phyloP scores from a whole-genome alignment of 805 yeast genomes.

The Candida alai region DNA sequence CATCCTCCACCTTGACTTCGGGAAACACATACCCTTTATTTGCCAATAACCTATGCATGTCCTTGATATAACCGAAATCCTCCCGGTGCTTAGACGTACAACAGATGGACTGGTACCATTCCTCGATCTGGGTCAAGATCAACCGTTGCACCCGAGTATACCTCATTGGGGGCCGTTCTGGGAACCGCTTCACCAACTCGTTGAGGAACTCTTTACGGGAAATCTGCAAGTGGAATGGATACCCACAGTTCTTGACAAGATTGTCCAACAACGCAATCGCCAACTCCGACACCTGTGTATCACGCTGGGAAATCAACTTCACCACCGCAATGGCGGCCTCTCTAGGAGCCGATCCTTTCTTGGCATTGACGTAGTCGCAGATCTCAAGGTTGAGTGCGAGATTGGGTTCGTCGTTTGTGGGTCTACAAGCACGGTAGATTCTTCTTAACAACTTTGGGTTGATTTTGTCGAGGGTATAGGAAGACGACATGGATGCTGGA shows the following conservation, averaged over 20 bases:
- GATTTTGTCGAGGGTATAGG: slow-evolving; percentile 41
- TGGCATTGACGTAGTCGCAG: slow-evolving; percentile 88
- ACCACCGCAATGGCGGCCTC: slow-evolving; percentile 90
- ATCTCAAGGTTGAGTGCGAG: slow-evolving; percentile 84
- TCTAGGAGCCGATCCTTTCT: slow-evolving; percentile 85
- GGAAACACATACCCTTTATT: slow-evolving; percentile 95
- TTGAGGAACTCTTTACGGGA: slow-evolving; percentile 92
- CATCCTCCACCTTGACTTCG: slow-evolving; percentile 82
- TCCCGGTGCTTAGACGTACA: slow-evolving; percentile 85
- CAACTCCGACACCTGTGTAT: slow-evolving; percentile 77
- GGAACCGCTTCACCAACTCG: slow-evolving; percentile 88
- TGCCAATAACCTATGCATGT: slow-evolving; percentile 87
- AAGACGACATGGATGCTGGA: slow-evolving; percentile 16
- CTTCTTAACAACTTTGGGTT: slow-evolving; percentile 45
- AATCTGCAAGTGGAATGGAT: slow-evolving; percentile 92
- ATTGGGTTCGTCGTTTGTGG: slow-evolving; percentile 81
- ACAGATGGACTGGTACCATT: slow-evolving; percentile 95
- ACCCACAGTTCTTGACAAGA: slow-evolving; percentile 95
- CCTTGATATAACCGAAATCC: slow-evolving; percentile 87
- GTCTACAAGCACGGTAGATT: slow-evolving; percentile 78
- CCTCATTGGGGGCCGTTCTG: slow-evolving; percentile 88
- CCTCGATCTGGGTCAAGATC: slow-evolving; percentile 87
- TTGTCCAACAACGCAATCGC: slow-evolving; percentile 84
- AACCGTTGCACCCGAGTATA: slow-evolving; percentile 80
- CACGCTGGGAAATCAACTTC: slow-evolving; percentile 74